Evolutionary conservation across 495 filamentous ascomycete species (phyloP), one percentile per base, ranked within the genome.

Genomic region (Echria macrotheca): DNA sequence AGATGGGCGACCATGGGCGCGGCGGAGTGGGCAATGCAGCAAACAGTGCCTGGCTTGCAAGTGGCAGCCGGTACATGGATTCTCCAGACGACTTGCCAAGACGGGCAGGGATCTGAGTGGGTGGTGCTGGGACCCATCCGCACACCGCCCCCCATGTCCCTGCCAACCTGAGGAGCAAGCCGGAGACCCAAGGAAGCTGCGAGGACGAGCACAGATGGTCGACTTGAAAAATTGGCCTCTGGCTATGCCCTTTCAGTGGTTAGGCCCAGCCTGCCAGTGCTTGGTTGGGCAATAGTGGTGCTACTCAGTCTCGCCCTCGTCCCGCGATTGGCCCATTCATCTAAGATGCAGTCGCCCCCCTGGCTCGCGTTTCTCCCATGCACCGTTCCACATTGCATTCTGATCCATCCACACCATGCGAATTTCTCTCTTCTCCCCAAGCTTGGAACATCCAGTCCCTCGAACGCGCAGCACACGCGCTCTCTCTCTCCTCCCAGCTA

Each of bases 241-340:
- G 26, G 31, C 37, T 32, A 54, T 51, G 55, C 50, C 52, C 38
- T 46, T 47, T 64, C 56, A 63, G 58, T 70, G 69, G 65, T 57
- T 71, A 69, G 65, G 58, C 52, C 65, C 70, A 70, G 69, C 50
- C 53, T 50, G 59, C 64, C 57, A 65, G 63, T 67, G 58, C 70
- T 66, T 63, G 38, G 61, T 74, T 69, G 57, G 72, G 69, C 64
- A 68, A 52, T 41, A 51, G 55, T 53, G 35, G 52, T 66, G 61
- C 37, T 64, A 58, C 60, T 66, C 53, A 58, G 62, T 55, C 53
- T 42, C 38, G 21, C 50, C 26, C 24, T 19, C 17, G 43, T 19
- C 50, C 58, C 52, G 55, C 59, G 59, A 74, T 74, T 75, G 72
- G 72, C 52, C 66, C 65, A 46, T 68, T 71, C 68, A 71, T 72